Evolutionary conservation across 208 protist species (phyloP).

Genomic region (Lotmaria passim): DNA sequence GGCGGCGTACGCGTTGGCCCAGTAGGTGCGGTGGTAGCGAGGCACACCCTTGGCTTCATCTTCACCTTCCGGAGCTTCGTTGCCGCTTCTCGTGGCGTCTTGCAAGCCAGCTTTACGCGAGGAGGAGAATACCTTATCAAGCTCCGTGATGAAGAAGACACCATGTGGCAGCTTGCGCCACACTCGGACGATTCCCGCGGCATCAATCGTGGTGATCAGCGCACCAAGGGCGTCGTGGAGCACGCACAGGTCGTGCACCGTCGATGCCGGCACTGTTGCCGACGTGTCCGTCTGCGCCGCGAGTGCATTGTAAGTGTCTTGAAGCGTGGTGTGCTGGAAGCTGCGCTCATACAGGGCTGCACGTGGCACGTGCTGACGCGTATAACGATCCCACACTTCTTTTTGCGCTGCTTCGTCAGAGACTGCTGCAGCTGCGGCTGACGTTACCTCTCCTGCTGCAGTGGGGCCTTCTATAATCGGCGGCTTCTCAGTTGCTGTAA

Average conservation of each 20-base stretch:
- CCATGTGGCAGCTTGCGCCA: conserved; percentile 76
- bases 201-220: conserved; percentile 60
- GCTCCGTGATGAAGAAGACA: conserved; percentile 68
- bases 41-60: neutral
- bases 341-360: conserved; percentile 68
- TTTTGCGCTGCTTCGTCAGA: neutral
- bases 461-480: too few relatives aligned
- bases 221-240: conserved; percentile 57
- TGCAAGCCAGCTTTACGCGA: neutral
- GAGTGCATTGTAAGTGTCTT: conserved; percentile 27
- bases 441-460: too few relatives aligned
- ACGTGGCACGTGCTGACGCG: conserved; percentile 39
- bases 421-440: too few relatives aligned
- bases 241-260: conserved; percentile 52
- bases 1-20: conserved; percentile 30
- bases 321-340: conserved; percentile 54
- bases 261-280: neutral
- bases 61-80: neutral
- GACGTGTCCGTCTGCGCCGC: neutral
- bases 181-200: conserved; percentile 50
- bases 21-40: conserved; percentile 15
- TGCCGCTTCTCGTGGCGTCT: neutral
- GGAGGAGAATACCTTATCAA: conserved; percentile 43
- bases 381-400: conserved; percentile 27
- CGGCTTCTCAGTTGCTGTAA: too few relatives aligned